Conservation (phyloP, 306 rosid species). For the Hylodesmum podocarpum region DNA sequence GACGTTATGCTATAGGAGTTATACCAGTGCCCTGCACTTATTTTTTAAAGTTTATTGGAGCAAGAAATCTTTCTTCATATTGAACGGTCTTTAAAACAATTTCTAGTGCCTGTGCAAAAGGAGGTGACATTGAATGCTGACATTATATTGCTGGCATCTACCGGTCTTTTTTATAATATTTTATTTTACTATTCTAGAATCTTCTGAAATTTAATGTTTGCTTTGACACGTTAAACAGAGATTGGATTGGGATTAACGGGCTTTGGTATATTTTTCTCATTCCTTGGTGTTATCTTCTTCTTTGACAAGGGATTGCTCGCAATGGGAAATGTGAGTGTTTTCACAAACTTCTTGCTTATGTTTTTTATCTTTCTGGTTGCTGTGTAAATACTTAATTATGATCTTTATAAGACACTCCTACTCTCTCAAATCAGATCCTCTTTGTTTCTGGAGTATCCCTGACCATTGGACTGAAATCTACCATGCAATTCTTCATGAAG, state of each 20-base stretch:
- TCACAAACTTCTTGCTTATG: constrained; percentile 19
- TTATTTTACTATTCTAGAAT: background rate
- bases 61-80: background rate
- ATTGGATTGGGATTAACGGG: constrained; percentile 94
- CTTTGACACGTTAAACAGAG: constrained; percentile 59
- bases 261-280: constrained; percentile 88
- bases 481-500: constrained; percentile 93
- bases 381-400: background rate
- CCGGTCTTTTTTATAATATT: background rate
- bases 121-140: background rate
- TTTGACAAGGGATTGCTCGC: constrained; percentile 96
- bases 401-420: constrained; percentile 1
- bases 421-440: constrained; percentile 70
- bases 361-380: background rate
- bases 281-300: constrained; percentile 84
- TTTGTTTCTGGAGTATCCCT: constrained; percentile 92
- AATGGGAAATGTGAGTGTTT: constrained; percentile 87
- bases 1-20: background rate
- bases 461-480: constrained; percentile 83
- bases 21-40: background rate
- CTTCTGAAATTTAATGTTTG: constrained; percentile 27
- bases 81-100: background rate
- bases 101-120: background rate
- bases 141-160: constrained; percentile 10
- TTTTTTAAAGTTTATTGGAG: constrained; percentile 3